Percentiles rank a stretch among this genome's conserved stretches.
Conservation (phyloP, 176 grass and related monocot genomes). For the Dactylis glomerata region DNA sequence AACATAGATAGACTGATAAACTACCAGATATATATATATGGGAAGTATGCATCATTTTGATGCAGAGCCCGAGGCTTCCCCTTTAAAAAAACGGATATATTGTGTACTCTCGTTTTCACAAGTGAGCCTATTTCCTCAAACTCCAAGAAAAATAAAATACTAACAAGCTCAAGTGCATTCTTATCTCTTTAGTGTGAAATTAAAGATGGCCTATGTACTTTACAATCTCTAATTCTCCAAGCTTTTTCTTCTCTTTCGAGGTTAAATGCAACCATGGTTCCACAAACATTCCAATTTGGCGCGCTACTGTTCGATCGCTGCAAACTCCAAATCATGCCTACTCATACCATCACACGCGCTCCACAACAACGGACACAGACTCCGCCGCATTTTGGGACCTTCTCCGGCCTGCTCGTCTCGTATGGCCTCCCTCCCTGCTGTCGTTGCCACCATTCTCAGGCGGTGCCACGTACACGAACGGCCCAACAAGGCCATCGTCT, state of each 20-base stretch:
- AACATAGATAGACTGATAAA: no score
- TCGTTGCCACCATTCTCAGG: neutral
- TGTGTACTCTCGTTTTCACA: no score
- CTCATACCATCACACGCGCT: neutral
- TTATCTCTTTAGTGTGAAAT: neutral
- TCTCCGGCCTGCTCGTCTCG: conserved; percentile 22
- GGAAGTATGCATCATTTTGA: no score
- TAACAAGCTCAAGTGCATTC: neutral
- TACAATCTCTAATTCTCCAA: conserved; percentile 16
- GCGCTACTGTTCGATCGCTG: neutral
- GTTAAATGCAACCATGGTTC: neutral
- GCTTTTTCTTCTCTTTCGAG: neutral
- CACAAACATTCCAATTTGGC: neutral
- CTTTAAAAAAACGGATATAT: no score
- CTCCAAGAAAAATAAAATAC: neutral
- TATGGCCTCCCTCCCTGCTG: neutral
- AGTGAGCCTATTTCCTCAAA: neutral
- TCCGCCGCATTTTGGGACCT: neutral
- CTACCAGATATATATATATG: no score
- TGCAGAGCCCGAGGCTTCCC: no score
- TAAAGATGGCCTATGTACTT: neutral
- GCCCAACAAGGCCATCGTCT: conserved; percentile 40
- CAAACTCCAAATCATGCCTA: neutral
- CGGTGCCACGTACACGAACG: conserved; percentile 62
- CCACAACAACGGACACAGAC: neutral